A percentile compares a stretch with the other conserved stretches of the same genome.
Conservation (phyloP, 2,329 filamentous ascomycete genomes). For the Cladophialophora chaetospira region DNA sequence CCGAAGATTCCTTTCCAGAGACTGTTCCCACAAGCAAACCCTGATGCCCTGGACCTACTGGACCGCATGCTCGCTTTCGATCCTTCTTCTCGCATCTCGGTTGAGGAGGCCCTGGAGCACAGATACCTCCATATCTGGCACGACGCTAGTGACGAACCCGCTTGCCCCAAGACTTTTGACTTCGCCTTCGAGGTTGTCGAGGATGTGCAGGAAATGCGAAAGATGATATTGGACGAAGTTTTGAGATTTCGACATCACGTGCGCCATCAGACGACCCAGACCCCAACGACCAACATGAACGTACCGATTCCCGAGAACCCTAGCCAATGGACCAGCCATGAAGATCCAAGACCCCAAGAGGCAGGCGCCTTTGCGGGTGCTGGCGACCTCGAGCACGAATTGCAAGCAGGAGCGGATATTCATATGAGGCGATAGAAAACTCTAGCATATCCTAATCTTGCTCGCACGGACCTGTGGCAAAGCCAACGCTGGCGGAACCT, state of each 20-base stretch:
- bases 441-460: background rate
- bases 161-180: conserved; percentile 91
- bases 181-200: conserved; percentile 99
- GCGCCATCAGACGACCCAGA: conserved; percentile 48
- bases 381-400: conserved; percentile 52
- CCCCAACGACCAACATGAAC: conserved; percentile 39
- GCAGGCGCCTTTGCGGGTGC: conserved; percentile 42
- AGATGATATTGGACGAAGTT: conserved; percentile 97
- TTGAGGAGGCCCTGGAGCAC: conserved; percentile 94
- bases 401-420: conserved; percentile 61
- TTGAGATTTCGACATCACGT: conserved; percentile 73
- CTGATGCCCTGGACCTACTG: conserved; percentile 89
- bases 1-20: conserved; percentile 85
- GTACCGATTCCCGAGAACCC: conserved; percentile 66
- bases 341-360: conserved; percentile 66
- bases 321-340: conserved; percentile 56
- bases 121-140: conserved; percentile 98
- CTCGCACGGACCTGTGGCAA: background rate
- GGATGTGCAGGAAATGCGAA: conserved; percentile 90
- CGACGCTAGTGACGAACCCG: conserved; percentile 92
- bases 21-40: conserved; percentile 92
- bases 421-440: conserved; percentile 32
- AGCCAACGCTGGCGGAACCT: background rate
- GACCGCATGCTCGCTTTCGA: conserved; percentile 98
- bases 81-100: conserved; percentile 86